Evolutionary conservation across 495 filamentous ascomycete genomes (phyloP).

Genomic region (Xylaria telfairii): DNA sequence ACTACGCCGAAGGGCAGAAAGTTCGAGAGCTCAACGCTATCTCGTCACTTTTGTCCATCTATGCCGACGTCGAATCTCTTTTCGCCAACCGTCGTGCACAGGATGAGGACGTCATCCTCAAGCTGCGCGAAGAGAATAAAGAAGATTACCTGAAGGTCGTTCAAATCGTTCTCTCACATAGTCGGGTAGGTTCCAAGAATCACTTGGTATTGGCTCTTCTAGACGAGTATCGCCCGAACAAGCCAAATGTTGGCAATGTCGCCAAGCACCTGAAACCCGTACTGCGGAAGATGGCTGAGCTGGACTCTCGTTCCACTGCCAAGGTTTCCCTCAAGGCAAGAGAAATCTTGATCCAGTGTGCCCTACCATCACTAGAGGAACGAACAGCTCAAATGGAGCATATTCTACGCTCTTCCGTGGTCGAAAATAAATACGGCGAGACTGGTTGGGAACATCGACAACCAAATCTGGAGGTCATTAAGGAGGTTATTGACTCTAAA

Average conservation of each 20-base stretch:
- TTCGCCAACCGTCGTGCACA: slow-evolving; percentile 85
- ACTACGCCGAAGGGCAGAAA: slow-evolving; percentile 89
- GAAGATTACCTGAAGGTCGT: slow-evolving; percentile 85
- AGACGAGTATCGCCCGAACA: slow-evolving; percentile 93
- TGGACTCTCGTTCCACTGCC: slow-evolving; percentile 86
- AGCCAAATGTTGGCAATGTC: slow-evolving; percentile 85
- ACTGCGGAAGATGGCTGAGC: slow-evolving; percentile 84
- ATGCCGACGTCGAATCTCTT: slow-evolving; percentile 80
- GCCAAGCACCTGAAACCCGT: slow-evolving; percentile 84
- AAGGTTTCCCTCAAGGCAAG: slow-evolving; percentile 97
- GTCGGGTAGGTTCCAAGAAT: slow-evolving; percentile 89
- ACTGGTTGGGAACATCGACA: slow-evolving; percentile 97
- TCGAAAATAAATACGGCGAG: slow-evolving; percentile 95
- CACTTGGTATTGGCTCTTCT: slow-evolving; percentile 90
- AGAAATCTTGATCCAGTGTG: slow-evolving; percentile 95
- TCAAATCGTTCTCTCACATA: slow-evolving; percentile 90
- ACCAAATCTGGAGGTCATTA: slow-evolving; percentile 82
- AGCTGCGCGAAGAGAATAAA: slow-evolving; percentile 94
- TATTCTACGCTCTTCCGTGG: slow-evolving; percentile 94
- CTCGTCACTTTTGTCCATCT: slow-evolving; percentile 75
- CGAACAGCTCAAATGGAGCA: slow-evolving; percentile 96
- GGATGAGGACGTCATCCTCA: slow-evolving; percentile 94
- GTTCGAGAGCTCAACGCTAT: slow-evolving; percentile 87
- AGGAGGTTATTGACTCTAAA: slow-evolving; percentile 97
- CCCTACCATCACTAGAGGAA: slow-evolving; percentile 94